phyloP scores from a whole-genome alignment of 352 stramenopile genomes.

The Phytopythium kandeliae region DNA sequence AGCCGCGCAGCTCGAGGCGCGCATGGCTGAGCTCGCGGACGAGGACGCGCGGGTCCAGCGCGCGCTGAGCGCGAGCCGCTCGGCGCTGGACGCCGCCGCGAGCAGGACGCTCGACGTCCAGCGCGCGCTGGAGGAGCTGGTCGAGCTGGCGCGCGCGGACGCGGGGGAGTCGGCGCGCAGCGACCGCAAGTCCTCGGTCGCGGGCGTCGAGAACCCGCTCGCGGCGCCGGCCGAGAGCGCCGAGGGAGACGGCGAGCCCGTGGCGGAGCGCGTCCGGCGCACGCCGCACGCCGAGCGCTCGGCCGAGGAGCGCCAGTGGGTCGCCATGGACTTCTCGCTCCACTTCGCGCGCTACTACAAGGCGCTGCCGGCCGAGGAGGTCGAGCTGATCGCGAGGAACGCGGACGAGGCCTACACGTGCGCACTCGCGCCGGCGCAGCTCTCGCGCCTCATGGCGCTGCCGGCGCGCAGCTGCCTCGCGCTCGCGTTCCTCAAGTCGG shows the following conservation, averaged over 20 bases:
- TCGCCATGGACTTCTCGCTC: conserved; percentile 53
- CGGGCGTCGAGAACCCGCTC: background rate
- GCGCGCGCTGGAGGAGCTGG: background rate
- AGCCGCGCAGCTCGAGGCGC: conserved; percentile 9
- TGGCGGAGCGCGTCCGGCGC: conserved; percentile 31
- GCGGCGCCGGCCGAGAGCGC: background rate
- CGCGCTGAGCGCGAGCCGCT: conserved; percentile 3
- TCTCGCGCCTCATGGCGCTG: conserved; percentile 47
- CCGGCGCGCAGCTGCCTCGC: conserved; percentile 61
- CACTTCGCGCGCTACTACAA: conserved; percentile 75
- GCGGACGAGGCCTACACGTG: conserved; percentile 41
- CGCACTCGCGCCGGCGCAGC: conserved; percentile 30
- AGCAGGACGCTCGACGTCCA: conserved; percentile 19
- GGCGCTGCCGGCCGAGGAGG: conserved; percentile 30
- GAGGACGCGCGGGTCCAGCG: conserved; percentile 8
- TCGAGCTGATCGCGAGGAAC: conserved; percentile 56
- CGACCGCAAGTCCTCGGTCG: background rate
- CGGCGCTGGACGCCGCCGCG: conserved; percentile 26
- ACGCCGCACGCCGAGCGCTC: conserved; percentile 46
- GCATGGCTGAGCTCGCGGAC: conserved; percentile 25
- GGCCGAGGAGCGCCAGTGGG: conserved; percentile 59
- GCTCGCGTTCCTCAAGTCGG: conserved; percentile 62
- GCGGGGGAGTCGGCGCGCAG: background rate
- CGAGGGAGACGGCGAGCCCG: background rate
- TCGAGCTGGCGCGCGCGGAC: background rate